Evolutionary conservation across 495 filamentous ascomycete species (phyloP).

Genomic region (Penicillium canescens): DNA sequence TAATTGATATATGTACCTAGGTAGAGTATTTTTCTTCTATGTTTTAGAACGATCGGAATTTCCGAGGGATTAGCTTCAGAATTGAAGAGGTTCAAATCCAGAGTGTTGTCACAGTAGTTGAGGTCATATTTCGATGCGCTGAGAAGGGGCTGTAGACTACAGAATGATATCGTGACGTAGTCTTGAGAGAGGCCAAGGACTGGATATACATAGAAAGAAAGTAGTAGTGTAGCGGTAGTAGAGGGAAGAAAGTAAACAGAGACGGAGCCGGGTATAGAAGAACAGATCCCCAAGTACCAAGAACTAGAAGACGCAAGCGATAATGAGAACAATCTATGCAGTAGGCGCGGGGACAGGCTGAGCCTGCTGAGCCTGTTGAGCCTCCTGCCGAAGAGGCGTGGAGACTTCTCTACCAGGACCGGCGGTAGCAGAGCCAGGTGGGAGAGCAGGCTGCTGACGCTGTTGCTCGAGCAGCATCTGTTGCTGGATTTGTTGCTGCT

Average conservation of each 20-base stretch:
- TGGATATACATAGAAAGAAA: background rate
- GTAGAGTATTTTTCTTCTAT: too few relatives aligned
- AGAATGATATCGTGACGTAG: slow-evolving; percentile 21
- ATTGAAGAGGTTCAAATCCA: too few relatives aligned
- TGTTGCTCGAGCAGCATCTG: slow-evolving; percentile 39
- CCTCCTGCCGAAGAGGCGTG: slow-evolving; percentile 16
- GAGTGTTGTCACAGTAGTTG: too few relatives aligned
- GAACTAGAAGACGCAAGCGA: background rate
- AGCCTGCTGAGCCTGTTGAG: slow-evolving; percentile 4
- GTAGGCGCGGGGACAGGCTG: slow-evolving; percentile 31
- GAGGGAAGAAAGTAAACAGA: slow-evolving; percentile 10
- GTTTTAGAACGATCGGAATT: too few relatives aligned
- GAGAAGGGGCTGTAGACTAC: slow-evolving; percentile 17
- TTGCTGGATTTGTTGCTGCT: slow-evolving; percentile 47
- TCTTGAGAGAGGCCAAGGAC: slow-evolving; percentile 5
- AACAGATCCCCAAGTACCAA: slow-evolving; percentile 9
- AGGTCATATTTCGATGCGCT: background rate
- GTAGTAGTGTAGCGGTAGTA: background rate
- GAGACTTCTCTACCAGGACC: slow-evolving; percentile 39
- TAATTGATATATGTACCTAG: too few relatives aligned
- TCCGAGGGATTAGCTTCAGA: too few relatives aligned
- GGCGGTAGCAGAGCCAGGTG: slow-evolving; percentile 40
- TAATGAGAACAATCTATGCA: slow-evolving; percentile 23
- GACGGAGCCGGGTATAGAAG: slow-evolving; percentile 11
- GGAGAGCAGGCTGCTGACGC: slow-evolving; percentile 38